Evolutionary conservation across 306 rosid genomes (phyloP), one percentile per base, ranked within the genome.

Genomic region (Corylus americana): DNA sequence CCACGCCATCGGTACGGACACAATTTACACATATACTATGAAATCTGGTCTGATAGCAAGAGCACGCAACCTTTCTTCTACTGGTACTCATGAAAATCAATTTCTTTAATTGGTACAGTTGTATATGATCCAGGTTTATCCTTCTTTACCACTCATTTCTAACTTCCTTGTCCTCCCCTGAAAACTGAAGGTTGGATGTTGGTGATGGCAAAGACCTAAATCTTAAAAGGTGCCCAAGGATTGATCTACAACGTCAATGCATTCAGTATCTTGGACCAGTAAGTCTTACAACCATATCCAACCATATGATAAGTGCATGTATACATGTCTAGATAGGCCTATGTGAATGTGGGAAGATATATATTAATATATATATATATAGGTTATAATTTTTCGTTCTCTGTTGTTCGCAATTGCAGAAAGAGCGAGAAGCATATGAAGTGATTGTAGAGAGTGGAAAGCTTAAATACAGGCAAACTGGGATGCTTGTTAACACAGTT

Each of bases 1-100:
- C 89, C 91, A 29, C 88, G 87, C 42, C 91, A 88, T 77, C 77
- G 85, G 11, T 83, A 85, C 39, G 91, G 91, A 57, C 91, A 83
- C 73, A 88, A 83, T 73, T 76, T 88, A 67, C 91, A 85, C 55
- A 78, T 81, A 57, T 88, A 88, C 79, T 83, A 83, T 29, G 89
- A 83, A 48, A 16, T 75, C 11, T 88, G 88, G 89, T 78, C 67
- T 29, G 86, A 74, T 39, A 75, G 87, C 82, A 78, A 22, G 77
- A 83, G 86, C 78, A 53, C 70, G 4, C 87, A 88, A 79, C 91
- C 91, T 47, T 88, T 88, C 86, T 88, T 88, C 59, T 88, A 88
- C 79, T 88, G 91, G 91, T 88, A 79, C 42, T 5, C 10, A 62
- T 29, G 44, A 13, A 67, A 67, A 67, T 39, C 17, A 37, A 8